Conservation (phyloP, 345 rosid species). For the Psidium friedrichsthalianum region DNA sequence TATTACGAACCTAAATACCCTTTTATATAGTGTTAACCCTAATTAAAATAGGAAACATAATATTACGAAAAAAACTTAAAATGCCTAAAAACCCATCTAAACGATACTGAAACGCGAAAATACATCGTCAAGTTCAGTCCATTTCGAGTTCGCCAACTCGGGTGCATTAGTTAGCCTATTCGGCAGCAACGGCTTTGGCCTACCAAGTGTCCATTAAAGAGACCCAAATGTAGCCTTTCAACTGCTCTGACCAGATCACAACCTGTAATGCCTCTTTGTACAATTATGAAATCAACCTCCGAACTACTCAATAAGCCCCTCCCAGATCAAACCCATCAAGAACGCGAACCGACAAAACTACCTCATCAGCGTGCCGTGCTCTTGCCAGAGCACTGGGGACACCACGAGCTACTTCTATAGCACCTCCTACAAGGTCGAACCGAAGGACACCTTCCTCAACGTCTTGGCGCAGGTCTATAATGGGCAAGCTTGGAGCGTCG, state of each 20-base stretch:
- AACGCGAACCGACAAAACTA: conserved; percentile 14
- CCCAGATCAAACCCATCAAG: conserved; percentile 16
- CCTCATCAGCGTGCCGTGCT: conserved; percentile 37
- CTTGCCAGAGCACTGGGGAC: conserved; percentile 18
- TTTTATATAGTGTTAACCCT: too few relatives aligned
- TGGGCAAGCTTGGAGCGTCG: conserved; percentile 33
- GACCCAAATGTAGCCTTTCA: conserved; percentile 3
- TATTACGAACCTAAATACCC: too few relatives aligned
- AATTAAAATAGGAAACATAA: too few relatives aligned
- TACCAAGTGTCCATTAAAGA: background rate
- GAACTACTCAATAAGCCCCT: conserved; percentile 22
- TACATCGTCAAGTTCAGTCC: too few relatives aligned
- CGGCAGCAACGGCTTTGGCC: background rate
- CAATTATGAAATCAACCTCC: conserved; percentile 10
- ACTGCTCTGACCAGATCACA: conserved; percentile 7
- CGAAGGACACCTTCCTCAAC: conserved; percentile 10
- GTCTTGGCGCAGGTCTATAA: conserved; percentile 19
- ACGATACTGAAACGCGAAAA: too few relatives aligned
- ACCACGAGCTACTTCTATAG: conserved; percentile 35
- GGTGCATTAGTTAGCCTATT: too few relatives aligned
- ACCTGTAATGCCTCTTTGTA: conserved; percentile 29
- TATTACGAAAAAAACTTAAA: too few relatives aligned
- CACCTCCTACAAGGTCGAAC: conserved; percentile 14
- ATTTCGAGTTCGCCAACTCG: too few relatives aligned
- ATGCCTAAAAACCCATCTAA: too few relatives aligned